phyloP scores from a whole-genome alignment of 2,329 filamentous ascomycete genomes.

The Orbilia brochopaga region DNA sequence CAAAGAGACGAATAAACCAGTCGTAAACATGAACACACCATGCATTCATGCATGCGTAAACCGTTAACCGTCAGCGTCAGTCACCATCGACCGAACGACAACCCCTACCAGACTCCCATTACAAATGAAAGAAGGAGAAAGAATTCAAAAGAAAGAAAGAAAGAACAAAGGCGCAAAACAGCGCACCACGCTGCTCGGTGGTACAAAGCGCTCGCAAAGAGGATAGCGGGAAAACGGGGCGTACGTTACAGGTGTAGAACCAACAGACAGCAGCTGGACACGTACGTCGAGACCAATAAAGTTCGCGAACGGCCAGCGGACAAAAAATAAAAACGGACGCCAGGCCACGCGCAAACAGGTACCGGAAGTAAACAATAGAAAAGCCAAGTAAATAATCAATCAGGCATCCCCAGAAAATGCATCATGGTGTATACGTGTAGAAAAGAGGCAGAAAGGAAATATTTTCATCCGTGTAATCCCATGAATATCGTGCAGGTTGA shows the following conservation, averaged over 20 bases:
- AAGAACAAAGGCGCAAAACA: conserved; percentile 3
- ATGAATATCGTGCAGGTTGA: conserved; percentile 39
- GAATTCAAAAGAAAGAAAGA: background rate
- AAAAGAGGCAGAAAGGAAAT: background rate
- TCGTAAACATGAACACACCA: background rate
- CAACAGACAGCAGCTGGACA: too few relatives aligned
- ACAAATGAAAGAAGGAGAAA: conserved; percentile 7
- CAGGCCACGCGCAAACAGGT: conserved; percentile 3
- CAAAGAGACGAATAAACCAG: background rate
- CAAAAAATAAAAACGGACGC: too few relatives aligned
- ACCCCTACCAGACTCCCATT: conserved; percentile 4
- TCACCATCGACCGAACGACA: background rate
- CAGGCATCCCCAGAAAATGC: conserved; percentile 25
- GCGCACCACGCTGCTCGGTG: background rate
- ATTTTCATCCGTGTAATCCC: conserved; percentile 45
- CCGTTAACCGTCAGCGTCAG: background rate
- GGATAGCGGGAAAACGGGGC: background rate
- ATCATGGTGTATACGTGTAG: conserved; percentile 21
- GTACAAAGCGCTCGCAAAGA: background rate
- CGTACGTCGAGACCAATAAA: too few relatives aligned
- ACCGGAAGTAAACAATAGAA: background rate
- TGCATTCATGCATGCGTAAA: background rate
- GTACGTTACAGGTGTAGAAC: too few relatives aligned
- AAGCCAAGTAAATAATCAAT: conserved; percentile 3
- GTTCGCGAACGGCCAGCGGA: too few relatives aligned